A percentile compares a stretch with the other conserved stretches of the same genome.
Evolutionary conservation across 805 yeast species (phyloP).

Genomic region (Yamadazyma nakazawae): DNA sequence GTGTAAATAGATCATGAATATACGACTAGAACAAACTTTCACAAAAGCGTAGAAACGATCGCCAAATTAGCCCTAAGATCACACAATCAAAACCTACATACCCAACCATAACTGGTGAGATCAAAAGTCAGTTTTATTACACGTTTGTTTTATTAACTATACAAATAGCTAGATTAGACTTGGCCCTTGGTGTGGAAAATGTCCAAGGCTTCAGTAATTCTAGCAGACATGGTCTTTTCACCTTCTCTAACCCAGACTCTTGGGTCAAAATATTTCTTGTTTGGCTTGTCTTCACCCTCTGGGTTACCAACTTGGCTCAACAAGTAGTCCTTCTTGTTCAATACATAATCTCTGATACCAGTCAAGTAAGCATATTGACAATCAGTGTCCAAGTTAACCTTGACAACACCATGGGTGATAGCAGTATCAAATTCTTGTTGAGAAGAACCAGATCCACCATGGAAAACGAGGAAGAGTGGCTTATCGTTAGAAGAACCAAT

Average conservation of each 20-base stretch:
- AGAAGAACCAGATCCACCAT: conserved; percentile 99
- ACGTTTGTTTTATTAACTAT: neutral
- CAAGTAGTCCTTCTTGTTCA: conserved; percentile 94
- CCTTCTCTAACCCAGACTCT: conserved; percentile 99
- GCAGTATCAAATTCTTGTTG: conserved; percentile 89
- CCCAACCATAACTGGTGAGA: too few relatives aligned
- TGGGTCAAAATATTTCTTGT: conserved; percentile 99
- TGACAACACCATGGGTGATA: conserved; percentile 91
- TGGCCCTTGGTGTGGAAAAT: conserved; percentile 80
- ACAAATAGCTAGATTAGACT: conserved; percentile 23
- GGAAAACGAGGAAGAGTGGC: conserved; percentile 97
- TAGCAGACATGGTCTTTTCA: conserved; percentile 93
- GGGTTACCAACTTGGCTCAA: conserved; percentile 95
- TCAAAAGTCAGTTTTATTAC: neutral
- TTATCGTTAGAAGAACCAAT: conserved; percentile 48
- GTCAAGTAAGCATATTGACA: conserved; percentile 96
- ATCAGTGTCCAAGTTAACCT: conserved; percentile 99
- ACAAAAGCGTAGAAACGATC: neutral
- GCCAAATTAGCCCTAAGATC: neutral
- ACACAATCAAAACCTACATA: neutral
- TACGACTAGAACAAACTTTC: neutral
- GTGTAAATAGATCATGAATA: neutral
- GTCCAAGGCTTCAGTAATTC: conserved; percentile 79
- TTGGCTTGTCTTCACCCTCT: conserved; percentile 98
- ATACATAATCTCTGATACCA: conserved; percentile 97